phyloP scores from a whole-genome alignment of 1,284 basidiomycete species.

The Waitea zeae region DNA sequence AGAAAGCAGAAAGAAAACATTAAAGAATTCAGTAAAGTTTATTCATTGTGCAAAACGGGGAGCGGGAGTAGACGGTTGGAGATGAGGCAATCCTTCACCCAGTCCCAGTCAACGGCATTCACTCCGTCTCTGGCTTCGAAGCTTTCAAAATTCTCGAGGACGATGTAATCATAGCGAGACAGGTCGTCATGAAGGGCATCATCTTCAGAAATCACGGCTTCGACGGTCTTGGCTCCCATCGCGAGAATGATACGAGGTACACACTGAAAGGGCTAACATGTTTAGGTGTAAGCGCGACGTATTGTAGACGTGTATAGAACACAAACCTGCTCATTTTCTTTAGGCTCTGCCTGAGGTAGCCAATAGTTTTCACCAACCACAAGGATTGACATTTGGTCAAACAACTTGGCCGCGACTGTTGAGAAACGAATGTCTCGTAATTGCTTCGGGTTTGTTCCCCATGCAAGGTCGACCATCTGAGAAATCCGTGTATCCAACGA shows the following conservation, averaged over 20 bases:
- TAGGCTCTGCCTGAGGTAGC: too few relatives aligned
- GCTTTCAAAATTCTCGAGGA: conserved; percentile 34
- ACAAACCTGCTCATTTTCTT: too few relatives aligned
- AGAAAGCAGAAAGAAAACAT: too few relatives aligned
- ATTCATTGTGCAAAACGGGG: too few relatives aligned
- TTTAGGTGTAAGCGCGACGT: too few relatives aligned
- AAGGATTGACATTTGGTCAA: too few relatives aligned
- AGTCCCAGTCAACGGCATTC: conserved; percentile 33
- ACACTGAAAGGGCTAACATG: conserved; percentile 14
- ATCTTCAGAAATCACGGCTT: conserved; percentile 26
- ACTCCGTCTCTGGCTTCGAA: conserved; percentile 13
- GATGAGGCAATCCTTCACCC: conserved; percentile 74
- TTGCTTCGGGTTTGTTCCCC: conserved; percentile 42
- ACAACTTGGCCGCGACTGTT: too few relatives aligned
- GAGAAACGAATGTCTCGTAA: too few relatives aligned
- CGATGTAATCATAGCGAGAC: conserved; percentile 39
- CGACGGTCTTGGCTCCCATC: conserved; percentile 57
- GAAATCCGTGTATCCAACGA: conserved; percentile 32
- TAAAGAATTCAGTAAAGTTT: too few relatives aligned
- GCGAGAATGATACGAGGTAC: conserved; percentile 46
- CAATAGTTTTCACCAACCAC: too few relatives aligned
- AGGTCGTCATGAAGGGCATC: conserved; percentile 21
- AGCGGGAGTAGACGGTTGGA: conserved; percentile 9
- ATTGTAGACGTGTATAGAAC: too few relatives aligned
- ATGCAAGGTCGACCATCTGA: conserved; percentile 55